Evolutionary conservation across 2,329 filamentous ascomycete species (phyloP).

Genomic region (Grosmannia huntii): DNA sequence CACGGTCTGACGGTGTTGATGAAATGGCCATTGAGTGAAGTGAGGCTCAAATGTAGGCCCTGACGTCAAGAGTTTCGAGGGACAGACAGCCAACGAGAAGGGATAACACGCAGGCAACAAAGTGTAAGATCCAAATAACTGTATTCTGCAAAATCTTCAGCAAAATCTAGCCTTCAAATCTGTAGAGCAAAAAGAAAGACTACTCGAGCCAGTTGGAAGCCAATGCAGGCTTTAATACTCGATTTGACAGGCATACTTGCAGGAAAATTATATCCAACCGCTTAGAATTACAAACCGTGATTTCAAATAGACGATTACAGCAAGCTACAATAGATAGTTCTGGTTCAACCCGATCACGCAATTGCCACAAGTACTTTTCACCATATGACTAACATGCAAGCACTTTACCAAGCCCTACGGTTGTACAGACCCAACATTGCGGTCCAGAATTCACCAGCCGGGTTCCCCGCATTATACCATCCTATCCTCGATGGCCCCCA

Average conservation of each 20-base stretch:
- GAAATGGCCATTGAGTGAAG: not conserved
- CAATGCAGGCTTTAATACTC: not conserved
- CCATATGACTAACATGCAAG: not conserved
- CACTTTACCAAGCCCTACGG: not conserved
- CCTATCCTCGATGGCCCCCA: not conserved
- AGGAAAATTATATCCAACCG: not conserved
- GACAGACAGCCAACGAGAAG: not conserved
- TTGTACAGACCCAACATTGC: not conserved
- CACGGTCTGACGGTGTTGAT: constrained; percentile 11
- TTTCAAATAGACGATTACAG: not conserved
- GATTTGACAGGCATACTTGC: not conserved
- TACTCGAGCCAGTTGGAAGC: not conserved
- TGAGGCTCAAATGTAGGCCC: not conserved
- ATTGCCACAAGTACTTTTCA: not conserved
- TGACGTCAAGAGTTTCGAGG: not conserved
- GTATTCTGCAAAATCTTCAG: not conserved
- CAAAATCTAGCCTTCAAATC: not conserved
- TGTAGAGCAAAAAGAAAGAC: not conserved
- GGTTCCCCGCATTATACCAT: not conserved
- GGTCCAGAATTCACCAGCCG: not conserved
- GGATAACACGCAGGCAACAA: not conserved
- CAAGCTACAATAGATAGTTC: not conserved
- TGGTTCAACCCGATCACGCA: not conserved
- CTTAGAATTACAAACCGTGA: not conserved
- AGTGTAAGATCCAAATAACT: not conserved